Evolutionary conservation across 352 stramenopile species (phyloP), one percentile per base, ranked within the genome.

Genomic region (Pythium volutum): DNA sequence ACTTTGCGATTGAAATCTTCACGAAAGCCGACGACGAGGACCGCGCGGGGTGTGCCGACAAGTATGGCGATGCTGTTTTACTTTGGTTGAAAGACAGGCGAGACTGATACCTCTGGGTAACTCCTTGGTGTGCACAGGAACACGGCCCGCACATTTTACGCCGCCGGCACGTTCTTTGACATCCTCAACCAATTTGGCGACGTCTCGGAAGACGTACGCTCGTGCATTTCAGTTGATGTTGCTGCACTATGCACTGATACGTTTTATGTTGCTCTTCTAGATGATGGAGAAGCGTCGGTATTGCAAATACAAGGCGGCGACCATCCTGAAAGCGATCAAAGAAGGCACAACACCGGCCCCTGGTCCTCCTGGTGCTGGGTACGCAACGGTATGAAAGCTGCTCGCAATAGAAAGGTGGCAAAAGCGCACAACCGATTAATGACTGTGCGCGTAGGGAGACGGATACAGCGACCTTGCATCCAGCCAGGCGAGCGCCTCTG

Each of bases 131-230:
- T 31, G 7, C 18, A 25, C 49, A 95, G 85, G 62, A 89, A 84
- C 59, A 99, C 96, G 18, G 96, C 96, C 45, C 84, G 91, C 36
- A 98, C 89, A 22, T 99, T 98, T 77, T 98, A 98, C 79, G 95
- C 95, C 0, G 96, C 96, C 2, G 93, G 90, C 34, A 97, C 80
- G 12, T 98, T 99, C 73, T 98, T 98, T 55, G 96, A 99, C 70
- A 97, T 98, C 52, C 74, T 99, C 49, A 87, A 94, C 55, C 96
- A 98, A 74, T 99, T 99, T 76, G 89, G 95, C 34, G 69, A 89
- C 3, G 76, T 88, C 33, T 82, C 79, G 11, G 83, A 96, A 39
- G 77, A 94, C 61, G 83, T 93, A 55, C 52, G 80, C 42, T 31
- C 5, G 11, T 43, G 16, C 25, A 29, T 31, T 39, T 7, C 4